Conservation (phyloP, 495 filamentous ascomycete species). For the Hyaloscypha bicolor region DNA sequence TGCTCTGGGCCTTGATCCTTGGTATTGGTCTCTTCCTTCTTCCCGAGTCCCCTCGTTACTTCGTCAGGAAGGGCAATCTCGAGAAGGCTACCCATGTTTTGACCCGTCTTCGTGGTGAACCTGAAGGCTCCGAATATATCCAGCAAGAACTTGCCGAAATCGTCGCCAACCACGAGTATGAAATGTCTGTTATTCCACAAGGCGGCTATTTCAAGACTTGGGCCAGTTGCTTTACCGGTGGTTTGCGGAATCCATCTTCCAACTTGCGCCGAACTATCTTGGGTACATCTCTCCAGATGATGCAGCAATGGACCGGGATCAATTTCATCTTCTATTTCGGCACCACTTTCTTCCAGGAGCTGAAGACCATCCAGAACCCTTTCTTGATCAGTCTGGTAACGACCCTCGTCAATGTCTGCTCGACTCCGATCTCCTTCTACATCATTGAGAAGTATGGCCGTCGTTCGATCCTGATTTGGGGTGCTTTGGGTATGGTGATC, state of each 20-base stretch:
- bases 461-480: conserved; percentile 66
- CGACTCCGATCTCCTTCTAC: conserved; percentile 68
- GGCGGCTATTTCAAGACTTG: conserved; percentile 66
- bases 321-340: conserved; percentile 66
- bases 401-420: conserved; percentile 72
- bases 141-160: conserved; percentile 73
- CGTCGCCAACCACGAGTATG: conserved; percentile 68
- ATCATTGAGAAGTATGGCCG: conserved; percentile 69
- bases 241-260: conserved; percentile 59
- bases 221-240: conserved; percentile 68
- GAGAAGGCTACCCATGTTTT: conserved; percentile 57
- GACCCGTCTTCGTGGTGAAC: conserved; percentile 52
- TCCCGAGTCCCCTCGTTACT: conserved; percentile 61
- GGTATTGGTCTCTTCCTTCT: conserved; percentile 59
- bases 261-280: conserved; percentile 44
- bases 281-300: conserved; percentile 76
- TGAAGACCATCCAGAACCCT: conserved; percentile 59
- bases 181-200: conserved; percentile 58
- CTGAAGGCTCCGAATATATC: conserved; percentile 64
- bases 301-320: conserved; percentile 55
- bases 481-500: conserved; percentile 74
- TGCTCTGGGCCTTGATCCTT: conserved; percentile 68
- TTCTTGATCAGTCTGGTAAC: conserved; percentile 76
- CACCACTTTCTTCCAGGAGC: conserved; percentile 65
- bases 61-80: conserved; percentile 55